Percentiles rank a stretch among this genome's conserved stretches.
These are phyloP conservation scores for Betula pendula DNA, from an alignment of 306 rosid species.

Conservation along the genomic window DNA sequence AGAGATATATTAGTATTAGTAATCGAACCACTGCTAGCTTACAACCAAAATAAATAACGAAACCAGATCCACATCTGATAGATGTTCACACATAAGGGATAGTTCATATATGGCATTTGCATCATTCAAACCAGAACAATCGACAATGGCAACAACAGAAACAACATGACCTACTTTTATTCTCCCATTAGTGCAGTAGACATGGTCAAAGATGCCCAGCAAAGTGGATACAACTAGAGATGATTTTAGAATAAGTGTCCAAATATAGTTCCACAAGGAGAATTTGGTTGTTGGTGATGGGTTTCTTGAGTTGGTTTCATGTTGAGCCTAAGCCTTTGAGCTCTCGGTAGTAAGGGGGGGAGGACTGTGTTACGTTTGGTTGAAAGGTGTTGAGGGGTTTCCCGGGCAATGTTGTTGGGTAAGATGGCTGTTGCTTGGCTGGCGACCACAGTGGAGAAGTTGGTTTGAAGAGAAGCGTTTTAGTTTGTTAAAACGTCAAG, in stretches of 20 bases:
- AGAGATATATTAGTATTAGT: not conserved
- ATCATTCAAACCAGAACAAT: constrained; percentile 8
- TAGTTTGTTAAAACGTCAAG: no score
- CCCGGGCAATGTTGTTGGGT: no score
- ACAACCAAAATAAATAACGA: not conserved
- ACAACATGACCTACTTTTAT: not conserved
- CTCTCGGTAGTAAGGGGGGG: no score
- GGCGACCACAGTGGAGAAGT: no score
- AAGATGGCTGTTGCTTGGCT: no score
- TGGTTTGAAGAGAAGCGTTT: no score
- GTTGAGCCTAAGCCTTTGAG: no score
- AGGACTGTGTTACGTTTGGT: no score
- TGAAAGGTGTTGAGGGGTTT: no score
- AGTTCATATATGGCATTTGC: not conserved
- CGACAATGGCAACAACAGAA: not conserved
- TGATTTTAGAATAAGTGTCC: not conserved
- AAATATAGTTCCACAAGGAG: not conserved
- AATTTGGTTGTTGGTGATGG: not conserved
- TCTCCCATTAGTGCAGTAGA: not conserved
- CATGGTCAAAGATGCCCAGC: constrained; percentile 10
- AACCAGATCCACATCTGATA: not conserved
- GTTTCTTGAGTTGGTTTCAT: no score
- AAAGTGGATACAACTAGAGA: not conserved
- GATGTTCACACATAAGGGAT: not conserved
- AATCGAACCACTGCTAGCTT: constrained; percentile 15